Base-by-base conservation (phyloP, 2,329 filamentous ascomycete species). In the Neobulgaria alba region DNA sequence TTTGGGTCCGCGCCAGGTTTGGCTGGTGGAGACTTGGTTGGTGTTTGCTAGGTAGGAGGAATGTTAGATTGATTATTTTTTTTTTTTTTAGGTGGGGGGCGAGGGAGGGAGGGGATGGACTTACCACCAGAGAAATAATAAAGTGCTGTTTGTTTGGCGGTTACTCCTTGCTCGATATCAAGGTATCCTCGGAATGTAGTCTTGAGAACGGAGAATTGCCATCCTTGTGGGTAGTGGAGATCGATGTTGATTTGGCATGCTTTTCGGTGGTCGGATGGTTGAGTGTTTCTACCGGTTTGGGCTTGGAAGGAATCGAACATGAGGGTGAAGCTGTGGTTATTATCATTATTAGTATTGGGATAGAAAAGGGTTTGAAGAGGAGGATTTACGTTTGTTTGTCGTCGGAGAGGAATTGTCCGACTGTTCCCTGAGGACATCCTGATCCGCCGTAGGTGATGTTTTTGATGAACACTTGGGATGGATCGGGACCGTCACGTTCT, bases 201-300 rank as follows among this genome's bases (percentile, higher is more conserved):
- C 4, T 32, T 41, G 31, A 45, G 29, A 17, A 47, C 36, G 2
- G 42, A 47, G 26, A 39, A 47, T 12, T 47, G 38, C 32, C 39
- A 48, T 36, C 45, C 39, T 18, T 45, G 39, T 10, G 45, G 39
- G 15, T 47, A 45, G 18, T 45, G 42, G 5, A 48, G 23, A n/a
- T 43, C 23, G 16, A 45, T 29, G 21, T 45, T 48, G 42, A 48
- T 36, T 19, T 45, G 36, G 33, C 45, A 48, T 34, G 36, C 41
- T 21, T 45, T 48, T 17, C 42, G 36, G n/a, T n/a, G 5, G 12
- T 48, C 42, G 1, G 33, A 14, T 2, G 32, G 17, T 3, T 9
- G 9, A 14, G 37, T 39, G 12, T 29, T 32, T 4, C 39, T 36
- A 8, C 45, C 42, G 17, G 42, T 40, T 21, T 38, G 21, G 8